These are phyloP conservation scores for Sporobolomyces pararoseus DNA, from an alignment of 768 basidiomycete species.

Conservation along the genomic window DNA sequence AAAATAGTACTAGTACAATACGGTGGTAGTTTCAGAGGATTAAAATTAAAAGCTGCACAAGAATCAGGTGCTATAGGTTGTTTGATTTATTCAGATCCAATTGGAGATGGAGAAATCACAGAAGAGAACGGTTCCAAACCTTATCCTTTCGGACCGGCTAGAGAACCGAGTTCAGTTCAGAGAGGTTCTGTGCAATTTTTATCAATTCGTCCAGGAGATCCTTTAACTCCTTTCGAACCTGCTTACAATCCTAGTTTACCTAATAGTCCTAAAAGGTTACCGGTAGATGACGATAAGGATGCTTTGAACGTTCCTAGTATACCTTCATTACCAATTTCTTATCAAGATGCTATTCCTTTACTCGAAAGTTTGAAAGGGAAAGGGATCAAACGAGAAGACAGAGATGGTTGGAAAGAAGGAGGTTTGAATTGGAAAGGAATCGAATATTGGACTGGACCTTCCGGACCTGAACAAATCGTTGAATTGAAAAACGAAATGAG, in stretches of 20 bases:
- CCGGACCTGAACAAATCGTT: constrained; percentile 53
- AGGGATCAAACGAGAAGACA: constrained; percentile 48
- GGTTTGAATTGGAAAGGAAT: constrained; percentile 49
- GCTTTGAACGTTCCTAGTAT: constrained; percentile 63
- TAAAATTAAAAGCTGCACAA: constrained; percentile 76
- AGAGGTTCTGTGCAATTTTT: constrained; percentile 77
- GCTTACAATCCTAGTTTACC: constrained; percentile 59
- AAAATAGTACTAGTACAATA: constrained; percentile 77
- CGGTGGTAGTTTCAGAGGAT: constrained; percentile 67
- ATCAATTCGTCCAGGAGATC: constrained; percentile 59
- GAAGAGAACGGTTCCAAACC: constrained; percentile 30
- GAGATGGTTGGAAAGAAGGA: constrained; percentile 47
- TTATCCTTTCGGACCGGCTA: constrained; percentile 81
- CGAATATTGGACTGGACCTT: constrained; percentile 53
- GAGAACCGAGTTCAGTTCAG: constrained; percentile 77
- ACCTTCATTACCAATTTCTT: constrained; percentile 85
- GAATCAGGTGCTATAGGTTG: constrained; percentile 39
- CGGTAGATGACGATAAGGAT: constrained; percentile 46
- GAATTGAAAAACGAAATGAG: constrained; percentile 69
- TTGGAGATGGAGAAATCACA: constrained; percentile 42
- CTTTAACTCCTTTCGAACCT: constrained; percentile 82
- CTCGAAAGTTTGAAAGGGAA: constrained; percentile 57
- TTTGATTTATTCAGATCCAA: constrained; percentile 45
- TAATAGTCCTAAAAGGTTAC: constrained; percentile 61
- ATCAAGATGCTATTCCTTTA: constrained; percentile 71